Percentiles rank a stretch among this genome's conserved stretches.
These are phyloP conservation scores for Penicillium palitans DNA, from an alignment of 2,329 filamentous ascomycete species.

Conservation along the genomic window DNA sequence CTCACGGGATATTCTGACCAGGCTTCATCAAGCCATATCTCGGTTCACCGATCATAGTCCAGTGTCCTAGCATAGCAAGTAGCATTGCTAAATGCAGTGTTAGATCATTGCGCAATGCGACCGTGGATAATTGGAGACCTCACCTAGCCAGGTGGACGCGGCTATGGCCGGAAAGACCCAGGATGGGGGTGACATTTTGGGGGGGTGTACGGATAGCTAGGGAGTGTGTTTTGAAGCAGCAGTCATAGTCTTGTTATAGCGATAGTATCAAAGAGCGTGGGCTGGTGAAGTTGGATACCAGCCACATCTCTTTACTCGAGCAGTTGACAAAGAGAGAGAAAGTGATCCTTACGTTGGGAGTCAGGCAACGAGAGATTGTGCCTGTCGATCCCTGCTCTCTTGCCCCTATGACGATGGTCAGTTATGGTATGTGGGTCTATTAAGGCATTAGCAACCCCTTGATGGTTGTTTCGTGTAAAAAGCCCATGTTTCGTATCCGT, in stretches of 20 bases:
- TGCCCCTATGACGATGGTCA: constrained; percentile 4
- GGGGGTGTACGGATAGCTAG: neutral
- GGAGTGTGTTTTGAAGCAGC: neutral
- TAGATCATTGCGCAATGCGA: neutral
- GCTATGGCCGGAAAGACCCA: constrained; percentile 22
- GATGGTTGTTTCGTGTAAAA: constrained; percentile 11
- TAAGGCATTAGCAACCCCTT: constrained; percentile 5
- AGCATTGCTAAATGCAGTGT: constrained; percentile 15
- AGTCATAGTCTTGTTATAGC: constrained; percentile 11
- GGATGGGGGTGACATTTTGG: constrained; percentile 9
- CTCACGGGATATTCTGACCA: constrained; percentile 22
- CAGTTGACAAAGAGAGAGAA: constrained; percentile 13
- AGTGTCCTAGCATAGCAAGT: constrained; percentile 19
- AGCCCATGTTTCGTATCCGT: constrained; percentile 5
- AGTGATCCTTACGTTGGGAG: constrained; percentile 5
- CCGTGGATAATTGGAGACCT: neutral
- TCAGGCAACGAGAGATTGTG: constrained; percentile 12
- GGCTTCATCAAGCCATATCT: constrained; percentile 22
- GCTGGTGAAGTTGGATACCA: constrained; percentile 17
- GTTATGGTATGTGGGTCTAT: constrained; percentile 15
- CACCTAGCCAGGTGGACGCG: constrained; percentile 23
- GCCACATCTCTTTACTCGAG: constrained; percentile 6
- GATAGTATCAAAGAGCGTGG: constrained; percentile 3
- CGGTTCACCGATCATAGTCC: constrained; percentile 19
- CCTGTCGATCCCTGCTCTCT: constrained; percentile 12